Evolutionary conservation across 805 yeast genomes (phyloP).

Genomic region (Saturnispora saitoi): DNA sequence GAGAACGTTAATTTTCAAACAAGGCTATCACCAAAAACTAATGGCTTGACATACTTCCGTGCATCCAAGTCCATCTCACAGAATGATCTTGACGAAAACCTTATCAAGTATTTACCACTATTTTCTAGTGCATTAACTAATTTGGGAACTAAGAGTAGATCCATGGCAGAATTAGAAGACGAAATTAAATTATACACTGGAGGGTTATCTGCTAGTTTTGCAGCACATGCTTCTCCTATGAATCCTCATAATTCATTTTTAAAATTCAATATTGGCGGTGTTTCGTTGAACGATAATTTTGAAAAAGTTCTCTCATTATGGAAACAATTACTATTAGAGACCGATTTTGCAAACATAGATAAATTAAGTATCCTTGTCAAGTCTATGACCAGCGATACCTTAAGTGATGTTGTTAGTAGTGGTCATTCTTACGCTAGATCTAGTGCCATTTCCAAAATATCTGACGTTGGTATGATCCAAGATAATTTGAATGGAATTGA

Average conservation of each 20-base stretch:
- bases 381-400: slow-evolving; percentile 64
- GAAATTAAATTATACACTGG: slow-evolving; percentile 79
- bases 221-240: slow-evolving; percentile 47
- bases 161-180: slow-evolving; percentile 78
- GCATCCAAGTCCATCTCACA: slow-evolving; percentile 53
- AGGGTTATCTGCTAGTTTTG: slow-evolving; percentile 60
- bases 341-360: slow-evolving; percentile 57
- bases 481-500: slow-evolving; percentile 68
- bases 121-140: slow-evolving; percentile 75
- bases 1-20: slow-evolving; percentile 20
- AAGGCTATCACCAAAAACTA: slow-evolving; percentile 39
- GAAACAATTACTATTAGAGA: slow-evolving; percentile 56
- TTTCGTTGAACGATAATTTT: slow-evolving; percentile 59
- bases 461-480: slow-evolving; percentile 48
- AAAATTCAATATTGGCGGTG: slow-evolving; percentile 53
- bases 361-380: slow-evolving; percentile 69
- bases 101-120: slow-evolving; percentile 64
- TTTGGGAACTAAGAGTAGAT: slow-evolving; percentile 67
- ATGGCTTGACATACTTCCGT: slow-evolving; percentile 72
- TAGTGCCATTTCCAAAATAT: slow-evolving; percentile 54
- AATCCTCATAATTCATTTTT: slow-evolving; percentile 41
- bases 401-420: slow-evolving; percentile 71
- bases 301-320: slow-evolving; percentile 55
- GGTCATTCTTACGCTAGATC: slow-evolving; percentile 82
- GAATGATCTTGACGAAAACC: slow-evolving; percentile 44